Conservation (phyloP, 257 asterid species). For the Rehmannia glutinosa region DNA sequence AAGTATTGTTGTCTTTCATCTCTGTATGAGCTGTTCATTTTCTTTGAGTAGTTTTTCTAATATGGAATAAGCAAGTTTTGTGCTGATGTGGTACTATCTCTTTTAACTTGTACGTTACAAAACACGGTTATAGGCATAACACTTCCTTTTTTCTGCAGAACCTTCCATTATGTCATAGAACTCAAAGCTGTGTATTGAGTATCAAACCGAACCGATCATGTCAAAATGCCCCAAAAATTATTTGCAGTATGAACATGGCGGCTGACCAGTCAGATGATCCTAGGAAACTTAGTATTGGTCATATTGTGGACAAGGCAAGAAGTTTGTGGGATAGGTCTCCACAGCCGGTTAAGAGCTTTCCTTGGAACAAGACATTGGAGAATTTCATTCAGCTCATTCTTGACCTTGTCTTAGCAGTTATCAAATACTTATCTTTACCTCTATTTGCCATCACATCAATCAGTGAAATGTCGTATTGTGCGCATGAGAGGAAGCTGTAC, state of each 20-base stretch:
- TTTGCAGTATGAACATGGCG: constrained; percentile 59
- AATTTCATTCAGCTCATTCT: constrained; percentile 74
- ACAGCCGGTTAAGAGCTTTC: constrained; percentile 71
- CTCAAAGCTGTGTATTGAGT: constrained; percentile 27
- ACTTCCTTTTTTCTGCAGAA: constrained; percentile 35
- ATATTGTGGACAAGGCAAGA: constrained; percentile 44
- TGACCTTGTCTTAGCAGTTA: constrained; percentile 52
- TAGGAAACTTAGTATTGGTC: constrained; percentile 30
- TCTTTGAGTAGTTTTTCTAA: background rate
- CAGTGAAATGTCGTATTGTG: constrained; percentile 93
- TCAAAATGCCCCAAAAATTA: constrained; percentile 23
- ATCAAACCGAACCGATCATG: constrained; percentile 28
- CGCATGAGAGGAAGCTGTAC: constrained; percentile 80
- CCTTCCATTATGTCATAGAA: constrained; percentile 24
- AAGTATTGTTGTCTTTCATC: background rate
- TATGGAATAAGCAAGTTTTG: background rate
- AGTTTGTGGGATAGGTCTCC: constrained; percentile 73
- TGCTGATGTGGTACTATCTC: background rate
- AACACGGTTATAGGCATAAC: too few relatives aligned
- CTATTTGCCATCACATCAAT: constrained; percentile 52
- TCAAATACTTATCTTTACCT: constrained; percentile 61
- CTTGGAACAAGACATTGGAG: constrained; percentile 67
- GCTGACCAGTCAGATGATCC: constrained; percentile 58
- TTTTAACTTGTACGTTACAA: too few relatives aligned
- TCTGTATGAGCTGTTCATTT: background rate